Base-by-base conservation (phyloP, 345 rosid genomes). In the Populus simonii region DNA sequence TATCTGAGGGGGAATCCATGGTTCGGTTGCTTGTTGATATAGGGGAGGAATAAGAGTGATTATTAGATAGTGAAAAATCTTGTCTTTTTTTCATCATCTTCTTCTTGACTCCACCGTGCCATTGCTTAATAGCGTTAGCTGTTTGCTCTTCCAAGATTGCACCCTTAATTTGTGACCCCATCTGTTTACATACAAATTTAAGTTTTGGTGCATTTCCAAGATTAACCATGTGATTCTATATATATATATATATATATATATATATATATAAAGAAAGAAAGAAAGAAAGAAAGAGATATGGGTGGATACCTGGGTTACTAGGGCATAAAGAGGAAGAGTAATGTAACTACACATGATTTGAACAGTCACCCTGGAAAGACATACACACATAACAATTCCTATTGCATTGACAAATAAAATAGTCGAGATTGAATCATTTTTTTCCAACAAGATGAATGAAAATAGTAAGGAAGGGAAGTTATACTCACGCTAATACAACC, bases 261-360 rank as follows among this genome's bases (percentile, higher is more conserved):
- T 9, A 15, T 9, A 63, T 11, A 66, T 23, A n/a, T 25, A 20
- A 6, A 39, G 0, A 31, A 0, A 31, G 4, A 31, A 0, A 31
- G 4, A 33, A 4, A 33, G 35, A 33, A 4, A 33, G 36, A 33
- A 0, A 33, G 3, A 15, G 39, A 25, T 6, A 25, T 15, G 49
- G 31, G 27, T 8, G n/a, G 2, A 35, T 20, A 83, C 84, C 80
- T 80, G 86, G 29, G 83, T 80, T 23, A 79, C 81, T 0, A 83
- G 72, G 17, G 88, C 89, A 71, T 88, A 81, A 5, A 83, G 76
- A 68, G 87, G 89, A 68, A 86, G 90, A 72, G 88, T 86, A 5
- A 75, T 82, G 57, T 88, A 84, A 82, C 85, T 84, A 86, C 90
- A 85, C 25, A 84, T 41, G 47, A 82, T 75, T 74, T 88, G 88